phyloP scores from a whole-genome alignment of 2,329 filamentous ascomycete genomes.

The Cladobotryum protrusum region DNA sequence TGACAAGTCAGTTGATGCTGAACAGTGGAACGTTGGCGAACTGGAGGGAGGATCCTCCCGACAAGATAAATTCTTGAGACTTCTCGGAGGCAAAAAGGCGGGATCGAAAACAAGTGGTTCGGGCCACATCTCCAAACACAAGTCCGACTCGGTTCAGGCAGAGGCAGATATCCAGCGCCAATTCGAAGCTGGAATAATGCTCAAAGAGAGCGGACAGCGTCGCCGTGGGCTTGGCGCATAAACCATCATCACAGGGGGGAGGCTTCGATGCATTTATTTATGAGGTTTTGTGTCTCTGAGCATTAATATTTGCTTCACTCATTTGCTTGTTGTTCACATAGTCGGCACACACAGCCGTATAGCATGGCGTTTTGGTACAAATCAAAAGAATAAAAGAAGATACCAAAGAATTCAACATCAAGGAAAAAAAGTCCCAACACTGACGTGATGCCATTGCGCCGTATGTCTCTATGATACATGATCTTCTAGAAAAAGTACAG shows the following conservation, averaged over 20 bases:
- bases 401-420: conserved; percentile 13
- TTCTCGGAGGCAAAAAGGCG: conserved; percentile 48
- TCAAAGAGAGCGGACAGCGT: conserved; percentile 47
- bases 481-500: not conserved
- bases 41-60: conserved; percentile 46
- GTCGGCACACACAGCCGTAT: not conserved
- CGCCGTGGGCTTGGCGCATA: conserved; percentile 49
- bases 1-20: conserved; percentile 21
- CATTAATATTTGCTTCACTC: not conserved
- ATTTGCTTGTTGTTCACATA: not conserved
- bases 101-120: conserved; percentile 21
- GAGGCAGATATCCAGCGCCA: conserved; percentile 51
- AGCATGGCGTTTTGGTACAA: conserved; percentile 23
- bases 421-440: conserved; percentile 1
- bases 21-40: conserved; percentile 48
- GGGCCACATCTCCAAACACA: conserved; percentile 17
- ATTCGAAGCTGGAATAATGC: conserved; percentile 49
- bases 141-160: conserved; percentile 33
- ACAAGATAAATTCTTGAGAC: conserved; percentile 51
- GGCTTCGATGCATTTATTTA: not conserved
- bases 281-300: not conserved
- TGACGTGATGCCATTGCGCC: conserved; percentile 21
- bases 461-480: conserved; percentile 20
- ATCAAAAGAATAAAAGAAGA: conserved; percentile 17
- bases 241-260: not conserved